Percentiles rank a stretch among this genome's conserved stretches.
Evolutionary conservation across 495 filamentous ascomycete genomes (phyloP).

Genomic region (Penicillium alfredii): DNA sequence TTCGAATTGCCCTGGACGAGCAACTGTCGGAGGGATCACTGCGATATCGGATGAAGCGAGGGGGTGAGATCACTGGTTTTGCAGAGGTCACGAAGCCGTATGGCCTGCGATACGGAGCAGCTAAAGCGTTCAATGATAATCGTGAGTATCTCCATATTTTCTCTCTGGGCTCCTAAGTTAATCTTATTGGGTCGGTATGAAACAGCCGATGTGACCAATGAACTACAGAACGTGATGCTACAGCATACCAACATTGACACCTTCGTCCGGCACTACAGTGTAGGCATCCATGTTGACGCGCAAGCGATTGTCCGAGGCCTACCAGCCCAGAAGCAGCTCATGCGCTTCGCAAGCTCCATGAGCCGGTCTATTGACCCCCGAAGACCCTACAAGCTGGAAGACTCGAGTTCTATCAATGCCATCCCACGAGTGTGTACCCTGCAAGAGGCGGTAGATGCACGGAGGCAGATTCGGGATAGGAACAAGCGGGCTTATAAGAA

Average conservation of each 20-base stretch:
- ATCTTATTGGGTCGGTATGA: slow-evolving; percentile 7
- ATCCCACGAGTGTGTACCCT: slow-evolving; percentile 10
- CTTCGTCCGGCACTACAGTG: slow-evolving; percentile 33
- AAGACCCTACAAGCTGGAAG: slow-evolving; percentile 19
- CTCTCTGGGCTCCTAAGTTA: slow-evolving; percentile 2
- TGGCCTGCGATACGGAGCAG: slow-evolving; percentile 28
- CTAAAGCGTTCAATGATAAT: slow-evolving; percentile 34
- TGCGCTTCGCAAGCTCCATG: slow-evolving; percentile 26
- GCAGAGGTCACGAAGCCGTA: slow-evolving; percentile 25
- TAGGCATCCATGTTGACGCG: slow-evolving; percentile 27
- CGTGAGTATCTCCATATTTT: slow-evolving; percentile 20
- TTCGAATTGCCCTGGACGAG: slow-evolving; percentile 25
- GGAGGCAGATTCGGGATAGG: slow-evolving; percentile 6
- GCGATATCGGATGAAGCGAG: slow-evolving; percentile 21
- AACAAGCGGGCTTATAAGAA: slow-evolving; percentile 14
- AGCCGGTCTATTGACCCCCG: slow-evolving; percentile 32
- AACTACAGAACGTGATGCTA: slow-evolving; percentile 36
- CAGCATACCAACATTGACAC: slow-evolving; percentile 31
- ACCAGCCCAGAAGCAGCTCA: slow-evolving; percentile 24
- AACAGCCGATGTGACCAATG: slow-evolving; percentile 30
- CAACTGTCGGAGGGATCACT: slow-evolving; percentile 22
- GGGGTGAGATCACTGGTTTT: slow-evolving; percentile 27
- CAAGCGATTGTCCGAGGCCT: slow-evolving; percentile 27
- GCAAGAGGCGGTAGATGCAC: slow-evolving; percentile 6
- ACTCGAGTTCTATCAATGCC: slow-evolving; percentile 17